Evolutionary conservation across 2,329 filamentous ascomycete genomes (phyloP).

Genomic region (Calonectria pseudoreteaudii): DNA sequence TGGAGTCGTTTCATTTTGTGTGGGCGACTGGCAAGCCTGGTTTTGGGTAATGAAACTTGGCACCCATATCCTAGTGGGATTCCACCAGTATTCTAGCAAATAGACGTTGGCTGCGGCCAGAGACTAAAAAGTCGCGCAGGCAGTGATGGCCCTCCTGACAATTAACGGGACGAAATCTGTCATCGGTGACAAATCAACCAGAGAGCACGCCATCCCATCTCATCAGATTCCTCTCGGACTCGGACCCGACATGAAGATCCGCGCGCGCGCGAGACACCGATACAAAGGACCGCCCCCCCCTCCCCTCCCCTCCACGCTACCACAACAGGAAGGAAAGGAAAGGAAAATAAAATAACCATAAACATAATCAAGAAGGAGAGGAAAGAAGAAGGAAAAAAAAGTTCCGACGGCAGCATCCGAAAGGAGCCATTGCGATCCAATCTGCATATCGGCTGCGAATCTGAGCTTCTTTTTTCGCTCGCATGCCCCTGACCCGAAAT

Average conservation of each 20-base stretch:
- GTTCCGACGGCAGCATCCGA: neutral
- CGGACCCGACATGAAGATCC: too few relatives aligned
- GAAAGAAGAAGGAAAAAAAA: neutral
- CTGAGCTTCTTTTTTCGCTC: neutral
- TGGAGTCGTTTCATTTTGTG: constrained; percentile 7
- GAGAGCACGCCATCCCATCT: neutral
- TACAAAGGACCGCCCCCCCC: too few relatives aligned
- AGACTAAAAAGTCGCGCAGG: neutral
- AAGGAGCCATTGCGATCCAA: neutral
- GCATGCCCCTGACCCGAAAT: neutral
- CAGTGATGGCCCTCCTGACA: constrained; percentile 8
- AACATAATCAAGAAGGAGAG: neutral
- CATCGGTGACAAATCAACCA: constrained; percentile 16
- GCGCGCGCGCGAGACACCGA: too few relatives aligned
- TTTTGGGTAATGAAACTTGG: constrained; percentile 5
- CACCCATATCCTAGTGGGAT: neutral
- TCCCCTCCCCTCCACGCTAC: neutral
- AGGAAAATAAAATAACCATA: neutral
- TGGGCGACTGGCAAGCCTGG: neutral
- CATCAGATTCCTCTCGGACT: too few relatives aligned
- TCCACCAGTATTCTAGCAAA: neutral
- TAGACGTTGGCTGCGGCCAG: neutral
- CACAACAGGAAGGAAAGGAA: neutral
- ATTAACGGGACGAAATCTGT: constrained; percentile 1
- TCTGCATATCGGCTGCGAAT: too few relatives aligned